phyloP scores from a whole-genome alignment of 768 basidiomycete species.

The Jaapia argillacea region DNA sequence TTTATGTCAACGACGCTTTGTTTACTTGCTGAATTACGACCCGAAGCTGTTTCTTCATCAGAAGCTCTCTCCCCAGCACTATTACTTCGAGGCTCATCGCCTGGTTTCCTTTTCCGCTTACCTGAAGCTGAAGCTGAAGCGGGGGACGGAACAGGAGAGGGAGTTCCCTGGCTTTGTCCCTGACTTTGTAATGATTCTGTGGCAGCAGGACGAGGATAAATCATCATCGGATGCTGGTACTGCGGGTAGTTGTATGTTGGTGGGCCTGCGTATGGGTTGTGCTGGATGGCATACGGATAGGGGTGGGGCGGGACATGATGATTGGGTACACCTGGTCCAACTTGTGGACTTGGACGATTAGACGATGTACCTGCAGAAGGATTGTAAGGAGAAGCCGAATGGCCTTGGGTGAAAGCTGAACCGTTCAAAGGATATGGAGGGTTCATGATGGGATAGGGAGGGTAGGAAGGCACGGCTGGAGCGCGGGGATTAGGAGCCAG shows the following conservation, averaged over 20 bases:
- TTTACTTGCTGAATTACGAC: slow-evolving; percentile 2
- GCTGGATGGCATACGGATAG: slow-evolving; percentile 24
- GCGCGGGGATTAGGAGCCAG: slow-evolving; percentile 25
- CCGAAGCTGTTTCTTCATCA: slow-evolving; percentile 43
- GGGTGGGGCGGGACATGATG: slow-evolving; percentile 42
- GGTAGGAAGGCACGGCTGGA: slow-evolving; percentile 43
- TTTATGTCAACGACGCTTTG: slow-evolving; percentile 43
- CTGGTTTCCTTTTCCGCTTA: slow-evolving; percentile 55
- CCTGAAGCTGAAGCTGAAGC: slow-evolving; percentile 20
- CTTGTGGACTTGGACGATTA: slow-evolving; percentile 25
- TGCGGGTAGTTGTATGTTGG: slow-evolving; percentile 48
- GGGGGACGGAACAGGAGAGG: slow-evolving; percentile 23
- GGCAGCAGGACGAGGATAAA: slow-evolving; percentile 42
- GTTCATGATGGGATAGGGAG: slow-evolving; percentile 56
- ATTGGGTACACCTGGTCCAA: slow-evolving; percentile 29
- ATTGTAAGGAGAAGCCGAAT: slow-evolving; percentile 9
- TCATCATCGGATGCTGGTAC: slow-evolving; percentile 42
- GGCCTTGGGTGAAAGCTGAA: slow-evolving; percentile 35
- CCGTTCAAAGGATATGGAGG: slow-evolving; percentile 56
- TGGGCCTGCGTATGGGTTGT: slow-evolving; percentile 24
- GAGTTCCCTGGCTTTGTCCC: slow-evolving; percentile 21
- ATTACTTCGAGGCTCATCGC: slow-evolving; percentile 13
- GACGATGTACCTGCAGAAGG: slow-evolving; percentile 13
- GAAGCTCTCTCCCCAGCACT: slow-evolving; percentile 35
- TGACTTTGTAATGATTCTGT: slow-evolving; percentile 22